Evolutionary conservation across 78 protist species (phyloP), one percentile per base, ranked within the genome.

Genomic region (Dictyostelium citrinum): DNA sequence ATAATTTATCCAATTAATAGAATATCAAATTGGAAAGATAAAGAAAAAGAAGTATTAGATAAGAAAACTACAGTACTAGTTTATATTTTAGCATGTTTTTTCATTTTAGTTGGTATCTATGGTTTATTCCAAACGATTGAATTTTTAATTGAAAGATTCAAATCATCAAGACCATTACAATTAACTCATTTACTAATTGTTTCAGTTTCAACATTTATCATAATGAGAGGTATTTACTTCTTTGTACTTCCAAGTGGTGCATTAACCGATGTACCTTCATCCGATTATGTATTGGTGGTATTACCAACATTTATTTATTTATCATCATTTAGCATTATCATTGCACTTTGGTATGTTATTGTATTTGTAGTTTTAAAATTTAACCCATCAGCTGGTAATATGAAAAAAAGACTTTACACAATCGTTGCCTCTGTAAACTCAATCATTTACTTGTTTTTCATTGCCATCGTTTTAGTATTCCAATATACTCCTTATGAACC

Each of bases 241-340:
- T 84, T 72, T 55, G 49, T 84, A 8, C 27, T 72, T 17, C 82
- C 91, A 49, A 37, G 64, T 70, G 91, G 91, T 33, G 33, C 9
- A 29, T 77, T 84, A 17, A 43, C 68, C 2, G 58, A 72, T 8
- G 37, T 45, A 12, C 35, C 67, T 2, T 61, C 55, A 31, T 77
- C 74, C 24, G 82, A 84, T 29, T 84, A 84, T 74, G 75, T 84
- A 16, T 27, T 84, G 1, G 91, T 84, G 2, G 74, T 84, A 1
- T 9, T 84, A 14, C 91, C 91, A 24, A 84, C 91, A 3, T 84
- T 84, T 55, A 84, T 84, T 24, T 84, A 84, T 14, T 58, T 84
- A 22, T 45, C 82, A 31, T 46, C 91, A 1, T 84, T 84, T 27
- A 35, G 72, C 7, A 74, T 84, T 35, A 31, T 72, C 35, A 51